phyloP scores from a whole-genome alignment of 2,329 filamentous ascomycete species.

The Diaporthe sp. region DNA sequence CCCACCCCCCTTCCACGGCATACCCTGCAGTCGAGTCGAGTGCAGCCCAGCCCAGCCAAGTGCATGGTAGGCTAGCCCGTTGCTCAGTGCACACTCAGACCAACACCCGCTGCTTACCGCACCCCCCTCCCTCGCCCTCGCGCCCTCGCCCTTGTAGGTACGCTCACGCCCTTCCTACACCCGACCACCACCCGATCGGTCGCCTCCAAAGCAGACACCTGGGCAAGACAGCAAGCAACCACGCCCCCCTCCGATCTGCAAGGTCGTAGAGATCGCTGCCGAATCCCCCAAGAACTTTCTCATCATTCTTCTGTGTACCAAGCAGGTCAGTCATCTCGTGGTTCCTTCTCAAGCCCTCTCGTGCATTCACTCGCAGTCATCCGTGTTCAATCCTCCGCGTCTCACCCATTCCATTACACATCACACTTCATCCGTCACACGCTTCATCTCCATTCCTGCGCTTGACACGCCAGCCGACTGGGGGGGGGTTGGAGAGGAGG shows the following conservation, averaged over 20 bases:
- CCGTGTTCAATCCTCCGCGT: neutral
- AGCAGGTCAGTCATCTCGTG: slow-evolving; percentile 20
- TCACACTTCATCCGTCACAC: slow-evolving; percentile 4
- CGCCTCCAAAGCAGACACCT: neutral
- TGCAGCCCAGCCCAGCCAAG: neutral
- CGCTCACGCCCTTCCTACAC: neutral
- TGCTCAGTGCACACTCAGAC: slow-evolving; percentile 10
- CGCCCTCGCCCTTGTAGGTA: slow-evolving; percentile 4
- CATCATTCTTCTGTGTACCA: neutral
- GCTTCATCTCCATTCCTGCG: slow-evolving; percentile 12
- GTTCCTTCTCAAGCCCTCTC: neutral
- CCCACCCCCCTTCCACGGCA: neutral
- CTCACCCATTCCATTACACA: neutral
- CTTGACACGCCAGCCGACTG: slow-evolving; percentile 11
- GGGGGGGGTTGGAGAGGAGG: neutral
- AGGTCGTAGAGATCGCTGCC: slow-evolving; percentile 1
- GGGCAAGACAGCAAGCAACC: slow-evolving; percentile 1
- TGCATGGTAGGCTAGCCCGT: slow-evolving; percentile 8
- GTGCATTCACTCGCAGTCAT: neutral
- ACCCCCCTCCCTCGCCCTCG: neutral
- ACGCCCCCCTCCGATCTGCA: neutral
- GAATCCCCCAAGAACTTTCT: neutral
- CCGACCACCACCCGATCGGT: neutral
- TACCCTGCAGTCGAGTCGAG: slow-evolving; percentile 6
- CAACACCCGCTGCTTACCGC: slow-evolving; percentile 11